Percentiles rank a stretch among this genome's conserved stretches.
phyloP scores from a whole-genome alignment of 768 basidiomycete genomes.

The Tulasnella sp. region DNA sequence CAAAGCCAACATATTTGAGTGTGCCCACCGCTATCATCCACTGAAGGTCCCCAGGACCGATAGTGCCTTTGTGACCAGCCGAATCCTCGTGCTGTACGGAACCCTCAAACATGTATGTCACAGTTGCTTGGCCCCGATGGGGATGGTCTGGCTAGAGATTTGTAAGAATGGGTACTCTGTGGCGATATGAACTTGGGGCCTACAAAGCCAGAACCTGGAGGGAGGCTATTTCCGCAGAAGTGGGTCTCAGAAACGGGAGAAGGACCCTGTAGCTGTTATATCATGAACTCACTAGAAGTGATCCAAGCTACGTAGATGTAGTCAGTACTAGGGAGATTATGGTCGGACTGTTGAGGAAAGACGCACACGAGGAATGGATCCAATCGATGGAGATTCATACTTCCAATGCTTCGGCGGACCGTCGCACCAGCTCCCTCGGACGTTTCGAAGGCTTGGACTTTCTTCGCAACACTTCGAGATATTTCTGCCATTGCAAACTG shows the following conservation, averaged over 20 bases:
- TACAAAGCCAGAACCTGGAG: conserved; percentile 58
- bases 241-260: background rate
- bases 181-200: conserved; percentile 77
- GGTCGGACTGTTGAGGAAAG: background rate
- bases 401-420: conserved; percentile 87
- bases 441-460: conserved; percentile 74
- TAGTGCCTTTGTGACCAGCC: conserved; percentile 64
- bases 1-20: background rate
- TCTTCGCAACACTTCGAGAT: conserved; percentile 69
- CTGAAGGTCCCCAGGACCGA: conserved; percentile 77
- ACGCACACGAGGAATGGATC: conserved; percentile 83
- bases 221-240: background rate
- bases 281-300: conserved; percentile 36
- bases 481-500: background rate
- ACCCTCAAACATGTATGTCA: conserved; percentile 90
- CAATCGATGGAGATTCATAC: conserved; percentile 70
- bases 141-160: background rate
- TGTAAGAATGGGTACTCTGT: background rate
- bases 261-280: background rate
- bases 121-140: conserved; percentile 75
- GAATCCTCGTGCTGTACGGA: conserved; percentile 90
- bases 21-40: conserved; percentile 68
- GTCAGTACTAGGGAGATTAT: background rate
- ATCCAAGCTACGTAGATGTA: conserved; percentile 39
- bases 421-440: conserved; percentile 73